These are phyloP conservation scores for Urostyla sp. DNA, from an alignment of 73 alveolate genomes.

Conservation along the genomic window DNA sequence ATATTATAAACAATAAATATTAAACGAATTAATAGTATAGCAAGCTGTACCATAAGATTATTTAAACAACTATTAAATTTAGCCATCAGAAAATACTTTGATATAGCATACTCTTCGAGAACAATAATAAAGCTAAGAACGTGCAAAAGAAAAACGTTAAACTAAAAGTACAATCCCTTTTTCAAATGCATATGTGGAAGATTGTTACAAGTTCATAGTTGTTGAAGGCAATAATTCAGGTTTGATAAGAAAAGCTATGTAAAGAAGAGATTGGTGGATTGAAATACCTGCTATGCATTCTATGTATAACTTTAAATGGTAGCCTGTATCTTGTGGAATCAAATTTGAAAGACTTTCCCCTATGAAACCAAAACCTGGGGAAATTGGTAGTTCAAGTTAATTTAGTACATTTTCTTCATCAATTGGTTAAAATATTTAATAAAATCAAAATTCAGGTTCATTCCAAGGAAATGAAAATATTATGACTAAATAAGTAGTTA, in stretches of 20 bases:
- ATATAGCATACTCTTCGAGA: background rate
- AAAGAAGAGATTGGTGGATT: constrained; percentile 59
- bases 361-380: constrained; percentile 40
- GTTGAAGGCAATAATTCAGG: constrained; percentile 67
- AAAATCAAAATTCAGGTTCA: background rate
- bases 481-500: constrained; percentile 32
- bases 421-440: background rate
- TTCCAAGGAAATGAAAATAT: background rate
- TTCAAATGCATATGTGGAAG: constrained; percentile 44
- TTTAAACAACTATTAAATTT: background rate
- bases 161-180: constrained; percentile 37
- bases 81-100: background rate
- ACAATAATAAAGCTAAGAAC: background rate
- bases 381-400: background rate
- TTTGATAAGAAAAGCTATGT: constrained; percentile 59
- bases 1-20: background rate
- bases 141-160: background rate
- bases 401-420: background rate
- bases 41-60: background rate
- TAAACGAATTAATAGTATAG: no score
- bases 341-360: constrained; percentile 51
- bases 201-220: constrained; percentile 62
- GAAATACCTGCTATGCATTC: constrained; percentile 47
- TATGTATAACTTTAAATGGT: constrained; percentile 56
- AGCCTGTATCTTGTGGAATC: constrained; percentile 58